Percentiles rank a stretch among this genome's conserved stretches.
phyloP scores from a whole-genome alignment of 2,329 filamentous ascomycete species.

The Penicillium sp. region DNA sequence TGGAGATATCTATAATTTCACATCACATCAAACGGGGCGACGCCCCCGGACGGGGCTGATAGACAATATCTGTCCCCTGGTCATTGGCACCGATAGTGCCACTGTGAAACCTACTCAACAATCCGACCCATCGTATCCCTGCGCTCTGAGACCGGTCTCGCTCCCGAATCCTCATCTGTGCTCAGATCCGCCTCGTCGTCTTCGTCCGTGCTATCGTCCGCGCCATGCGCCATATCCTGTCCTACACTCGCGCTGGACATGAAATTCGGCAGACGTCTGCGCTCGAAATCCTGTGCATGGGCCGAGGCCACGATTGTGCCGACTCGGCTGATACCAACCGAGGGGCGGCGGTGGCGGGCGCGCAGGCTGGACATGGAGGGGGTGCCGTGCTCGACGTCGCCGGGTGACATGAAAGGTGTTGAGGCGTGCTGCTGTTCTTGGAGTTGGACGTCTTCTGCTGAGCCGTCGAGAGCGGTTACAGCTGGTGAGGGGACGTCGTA shows the following conservation, averaged over 20 bases:
- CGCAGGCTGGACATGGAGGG: slow-evolving; percentile 29
- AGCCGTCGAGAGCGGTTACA: slow-evolving; percentile 15
- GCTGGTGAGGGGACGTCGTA: slow-evolving; percentile 56
- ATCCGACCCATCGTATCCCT: slow-evolving; percentile 7
- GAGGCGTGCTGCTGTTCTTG: slow-evolving; percentile 25
- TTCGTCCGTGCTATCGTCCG: slow-evolving; percentile 42
- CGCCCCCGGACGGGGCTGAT: neutral
- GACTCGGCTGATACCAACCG: slow-evolving; percentile 51
- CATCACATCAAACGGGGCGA: neutral
- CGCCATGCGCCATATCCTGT: slow-evolving; percentile 33
- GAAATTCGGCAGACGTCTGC: slow-evolving; percentile 61
- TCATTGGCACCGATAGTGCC: neutral
- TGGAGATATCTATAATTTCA: slow-evolving; percentile 7
- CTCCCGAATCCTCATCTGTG: slow-evolving; percentile 31
- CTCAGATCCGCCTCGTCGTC: slow-evolving; percentile 33
- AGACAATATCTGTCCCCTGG: neutral
- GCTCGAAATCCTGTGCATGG: slow-evolving; percentile 89
- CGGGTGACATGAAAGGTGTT: slow-evolving; percentile 20
- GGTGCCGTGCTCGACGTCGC: slow-evolving; percentile 32
- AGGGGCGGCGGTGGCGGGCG: slow-evolving; percentile 30
- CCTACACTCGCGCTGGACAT: slow-evolving; percentile 39
- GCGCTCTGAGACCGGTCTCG: neutral
- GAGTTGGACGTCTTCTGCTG: slow-evolving; percentile 26
- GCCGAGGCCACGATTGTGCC: slow-evolving; percentile 75
- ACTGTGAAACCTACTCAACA: slow-evolving; percentile 3